phyloP scores from a whole-genome alignment of 208 protist genomes.

The Leishmania turanica region DNA sequence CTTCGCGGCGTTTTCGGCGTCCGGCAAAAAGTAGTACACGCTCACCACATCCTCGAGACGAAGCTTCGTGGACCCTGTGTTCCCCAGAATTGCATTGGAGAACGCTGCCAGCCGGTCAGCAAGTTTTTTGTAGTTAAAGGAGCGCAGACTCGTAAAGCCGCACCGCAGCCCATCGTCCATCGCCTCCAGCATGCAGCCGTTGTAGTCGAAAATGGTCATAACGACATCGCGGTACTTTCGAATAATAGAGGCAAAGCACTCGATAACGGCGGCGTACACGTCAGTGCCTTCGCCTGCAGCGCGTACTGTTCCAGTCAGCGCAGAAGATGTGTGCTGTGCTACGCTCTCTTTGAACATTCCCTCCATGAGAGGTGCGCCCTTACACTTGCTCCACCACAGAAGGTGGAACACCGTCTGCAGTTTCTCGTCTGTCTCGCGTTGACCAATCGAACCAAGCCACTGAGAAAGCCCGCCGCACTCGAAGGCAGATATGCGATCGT shows the following conservation, averaged over 20 bases:
- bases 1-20: slow-evolving; percentile 34
- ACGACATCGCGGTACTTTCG: slow-evolving; percentile 27
- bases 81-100: slow-evolving; percentile 19
- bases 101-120: slow-evolving; percentile 30
- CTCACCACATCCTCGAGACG: slow-evolving; percentile 46
- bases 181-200: slow-evolving; percentile 41
- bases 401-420: slow-evolving; percentile 27
- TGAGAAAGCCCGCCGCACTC: slow-evolving; percentile 1
- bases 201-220: slow-evolving; percentile 34
- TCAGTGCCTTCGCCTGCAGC: slow-evolving; percentile 10
- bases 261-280: slow-evolving; percentile 23
- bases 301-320: slow-evolving; percentile 11
- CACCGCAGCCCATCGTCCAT: slow-evolving; percentile 43
- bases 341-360: slow-evolving; percentile 36
- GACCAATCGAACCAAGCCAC: slow-evolving; percentile 11
- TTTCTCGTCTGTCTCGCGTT: slow-evolving; percentile 11
- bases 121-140: slow-evolving; percentile 28
- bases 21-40: slow-evolving; percentile 56
- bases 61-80: slow-evolving; percentile 15
- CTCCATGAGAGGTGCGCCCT: slow-evolving; percentile 29
- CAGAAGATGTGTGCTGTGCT: slow-evolving; percentile 9
- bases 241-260: slow-evolving; percentile 21
- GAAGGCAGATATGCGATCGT: slow-evolving; percentile 30
- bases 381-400: slow-evolving; percentile 33
- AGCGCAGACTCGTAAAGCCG: slow-evolving; percentile 24